Conservation (phyloP, 2,329 filamentous ascomycete species). For the Aspergillus tamarii region DNA sequence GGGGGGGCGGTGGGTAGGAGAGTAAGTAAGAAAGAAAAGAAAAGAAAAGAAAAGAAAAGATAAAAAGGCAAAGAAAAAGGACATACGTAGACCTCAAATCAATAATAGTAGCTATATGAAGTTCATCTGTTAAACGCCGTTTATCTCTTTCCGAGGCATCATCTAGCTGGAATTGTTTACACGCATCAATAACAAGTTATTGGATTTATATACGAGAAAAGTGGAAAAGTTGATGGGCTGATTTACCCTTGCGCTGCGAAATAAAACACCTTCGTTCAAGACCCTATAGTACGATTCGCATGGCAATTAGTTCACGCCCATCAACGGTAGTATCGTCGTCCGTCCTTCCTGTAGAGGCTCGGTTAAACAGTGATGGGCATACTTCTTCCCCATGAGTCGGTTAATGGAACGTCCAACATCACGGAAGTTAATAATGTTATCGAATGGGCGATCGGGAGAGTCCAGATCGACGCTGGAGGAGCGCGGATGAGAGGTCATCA, state of each 20-base stretch:
- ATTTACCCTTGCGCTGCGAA: slow-evolving; percentile 65
- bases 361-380: slow-evolving; percentile 23
- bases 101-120: slow-evolving; percentile 71
- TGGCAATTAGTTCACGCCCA: background rate
- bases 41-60: background rate
- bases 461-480: slow-evolving; percentile 34
- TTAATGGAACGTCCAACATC: slow-evolving; percentile 75
- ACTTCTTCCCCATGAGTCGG: slow-evolving; percentile 59
- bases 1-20: too few relatives aligned
- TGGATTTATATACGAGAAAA: background rate
- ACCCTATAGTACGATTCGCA: slow-evolving; percentile 32
- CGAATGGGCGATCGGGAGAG: slow-evolving; percentile 46
- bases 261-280: slow-evolving; percentile 66
- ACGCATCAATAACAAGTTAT: slow-evolving; percentile 7
- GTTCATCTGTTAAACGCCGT: slow-evolving; percentile 59
- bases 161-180: slow-evolving; percentile 52
- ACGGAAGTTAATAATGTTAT: slow-evolving; percentile 73
- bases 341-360: background rate
- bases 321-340: background rate
- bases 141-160: slow-evolving; percentile 71
- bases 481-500: background rate
- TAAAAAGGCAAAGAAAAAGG: background rate
- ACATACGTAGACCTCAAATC: slow-evolving; percentile 76
- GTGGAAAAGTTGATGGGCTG: slow-evolving; percentile 35
- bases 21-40: too few relatives aligned